Evolutionary conservation across 176 grass and related monocot species (phyloP), one percentile per base, ranked within the genome.

Genomic region (Bromus sterilis): DNA sequence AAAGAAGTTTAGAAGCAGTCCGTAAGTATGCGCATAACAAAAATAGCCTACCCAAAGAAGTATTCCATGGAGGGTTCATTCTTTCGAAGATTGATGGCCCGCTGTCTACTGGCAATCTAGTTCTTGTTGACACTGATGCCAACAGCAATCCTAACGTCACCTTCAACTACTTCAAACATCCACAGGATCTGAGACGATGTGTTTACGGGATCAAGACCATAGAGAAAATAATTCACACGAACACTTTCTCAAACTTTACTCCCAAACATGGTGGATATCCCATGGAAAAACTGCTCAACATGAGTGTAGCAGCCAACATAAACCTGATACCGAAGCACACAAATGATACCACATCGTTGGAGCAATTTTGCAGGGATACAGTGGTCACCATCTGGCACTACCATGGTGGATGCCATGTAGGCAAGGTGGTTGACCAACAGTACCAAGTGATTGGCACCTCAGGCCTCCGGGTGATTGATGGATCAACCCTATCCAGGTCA

Each of bases 311-410:
- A 26, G 93, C 93, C 15, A 93, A 96, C 26, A 85, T 96, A 82
- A 96, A 96, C 68, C 46, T 96, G 86, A 96, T 91, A 66, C 93
- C 93, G 0, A 96, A 91, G 82, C 93, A 93, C 81, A 96, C 85
- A 9, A 85, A 96, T 58, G 93, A 96, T 74, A 89, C 76, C 4
- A 85, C 85, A 62, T 93, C 83, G 13, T 74, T 96, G 74, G 83
- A 96, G 88, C 93, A 96, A 67, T 96, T 92, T 79, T 96, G 93
- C 72, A 89, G 63, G 57, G 93, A 96, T 28, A 93, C 90, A 21
- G 86, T 96, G 15, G 80, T 89, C 41, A 96, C 93, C 57, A 96
- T 96, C 65, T 96, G 90, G 93, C 93, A 96, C 60, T 96, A 96
- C 85, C 93, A 96, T 78, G 90, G 93, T 6, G 93, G 93, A 51